Evolutionary conservation across 1,284 basidiomycete genomes (phyloP).

Genomic region (Stygiomarasmius scandens): DNA sequence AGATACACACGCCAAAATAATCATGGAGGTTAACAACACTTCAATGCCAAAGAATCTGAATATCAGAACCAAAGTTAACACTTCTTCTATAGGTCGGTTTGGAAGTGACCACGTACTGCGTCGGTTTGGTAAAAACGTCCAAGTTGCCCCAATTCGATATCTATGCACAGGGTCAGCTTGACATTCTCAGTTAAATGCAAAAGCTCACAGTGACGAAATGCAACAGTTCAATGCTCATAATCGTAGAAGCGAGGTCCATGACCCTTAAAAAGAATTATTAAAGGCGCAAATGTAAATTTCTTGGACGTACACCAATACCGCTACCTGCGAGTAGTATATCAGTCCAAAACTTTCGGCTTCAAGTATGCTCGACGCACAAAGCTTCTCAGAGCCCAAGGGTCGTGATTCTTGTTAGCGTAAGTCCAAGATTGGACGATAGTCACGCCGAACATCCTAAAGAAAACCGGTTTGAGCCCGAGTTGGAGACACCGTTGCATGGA

Average conservation of each 20-base stretch:
- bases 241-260: no score
- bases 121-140: not conserved
- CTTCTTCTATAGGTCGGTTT: not conserved
- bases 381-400: conserved; percentile 3
- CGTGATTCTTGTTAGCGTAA: conserved; percentile 4
- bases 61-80: not conserved
- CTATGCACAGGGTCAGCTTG: not conserved
- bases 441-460: conserved; percentile 7
- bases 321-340: no score
- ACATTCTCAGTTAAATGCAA: not conserved
- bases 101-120: not conserved
- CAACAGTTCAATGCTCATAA: no score
- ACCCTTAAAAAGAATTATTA: no score
- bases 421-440: conserved; percentile 11
- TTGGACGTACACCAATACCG: no score
- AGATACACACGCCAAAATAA: conserved; percentile 7
- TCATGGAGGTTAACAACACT: conserved; percentile 6
- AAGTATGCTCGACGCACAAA: not conserved
- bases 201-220: not conserved
- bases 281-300: no score
- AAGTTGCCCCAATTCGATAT: conserved; percentile 7
- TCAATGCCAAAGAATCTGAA: conserved; percentile 2
- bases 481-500: not conserved
- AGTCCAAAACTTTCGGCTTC: no score
- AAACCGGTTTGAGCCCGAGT: not conserved